A percentile compares a stretch with the other conserved stretches of the same genome.
phyloP scores from a whole-genome alignment of 345 rosid genomes.

The Gossypium herbaceum region DNA sequence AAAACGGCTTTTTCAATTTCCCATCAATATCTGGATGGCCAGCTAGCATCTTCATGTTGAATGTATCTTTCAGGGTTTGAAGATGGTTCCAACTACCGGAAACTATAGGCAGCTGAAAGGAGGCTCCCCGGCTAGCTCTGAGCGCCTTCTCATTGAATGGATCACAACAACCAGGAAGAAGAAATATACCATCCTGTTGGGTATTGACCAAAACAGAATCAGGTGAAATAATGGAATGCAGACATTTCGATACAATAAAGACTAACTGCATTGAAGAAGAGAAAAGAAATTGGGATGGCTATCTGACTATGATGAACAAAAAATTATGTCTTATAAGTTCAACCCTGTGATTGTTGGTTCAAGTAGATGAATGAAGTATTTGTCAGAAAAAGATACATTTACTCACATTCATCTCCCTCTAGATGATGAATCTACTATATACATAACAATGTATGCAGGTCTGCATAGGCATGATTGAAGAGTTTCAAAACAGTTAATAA shows the following conservation, averaged over 20 bases:
- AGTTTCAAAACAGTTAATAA: not conserved
- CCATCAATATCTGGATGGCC: conserved; percentile 66
- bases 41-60: conserved; percentile 72
- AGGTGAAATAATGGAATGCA: not conserved
- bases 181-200: conserved; percentile 75
- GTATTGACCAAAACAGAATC: conserved; percentile 7
- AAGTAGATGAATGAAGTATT: not conserved
- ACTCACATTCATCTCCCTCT: not conserved
- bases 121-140: conserved; percentile 89
- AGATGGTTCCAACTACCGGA: conserved; percentile 77
- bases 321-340: not conserved
- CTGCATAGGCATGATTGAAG: not conserved
- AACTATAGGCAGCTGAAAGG: conserved; percentile 78
- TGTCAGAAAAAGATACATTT: not conserved
- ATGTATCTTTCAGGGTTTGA: conserved; percentile 40
- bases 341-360: not conserved
- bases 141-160: conserved; percentile 87
- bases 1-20: conserved; percentile 34
- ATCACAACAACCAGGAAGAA: conserved; percentile 96
- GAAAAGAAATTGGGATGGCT: not conserved
- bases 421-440: not conserved
- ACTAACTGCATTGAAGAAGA: not conserved
- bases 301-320: not conserved
- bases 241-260: not conserved
- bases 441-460: not conserved